Conservation (phyloP, 257 asterid species). For the Echites panduratus region DNA sequence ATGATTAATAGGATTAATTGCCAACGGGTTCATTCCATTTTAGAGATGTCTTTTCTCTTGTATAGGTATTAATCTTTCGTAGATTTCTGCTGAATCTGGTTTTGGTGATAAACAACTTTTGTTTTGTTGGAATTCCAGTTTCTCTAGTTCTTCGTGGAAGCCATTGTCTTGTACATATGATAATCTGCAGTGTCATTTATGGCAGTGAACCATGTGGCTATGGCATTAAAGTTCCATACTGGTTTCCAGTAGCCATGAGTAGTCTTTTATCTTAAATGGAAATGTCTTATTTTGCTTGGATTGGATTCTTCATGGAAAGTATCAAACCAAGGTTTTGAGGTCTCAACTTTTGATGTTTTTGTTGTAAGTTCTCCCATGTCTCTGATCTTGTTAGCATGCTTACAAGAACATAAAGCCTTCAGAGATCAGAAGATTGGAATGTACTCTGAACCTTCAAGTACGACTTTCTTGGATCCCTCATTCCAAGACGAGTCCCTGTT, state of each 20-base stretch:
- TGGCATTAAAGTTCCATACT: neutral
- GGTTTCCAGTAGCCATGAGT: neutral
- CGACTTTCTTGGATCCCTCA: neutral
- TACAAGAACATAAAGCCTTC: neutral
- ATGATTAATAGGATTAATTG: neutral
- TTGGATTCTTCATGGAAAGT: neutral
- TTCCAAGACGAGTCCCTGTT: neutral
- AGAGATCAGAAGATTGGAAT: neutral
- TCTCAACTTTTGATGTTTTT: neutral
- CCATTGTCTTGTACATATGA: neutral
- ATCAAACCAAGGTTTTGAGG: neutral
- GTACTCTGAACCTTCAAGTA: neutral
- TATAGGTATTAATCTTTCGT: neutral
- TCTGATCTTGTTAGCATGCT: neutral
- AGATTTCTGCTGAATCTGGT: neutral
- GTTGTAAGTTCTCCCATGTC: neutral
- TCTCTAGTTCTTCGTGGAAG: neutral
- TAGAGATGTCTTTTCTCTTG: neutral
- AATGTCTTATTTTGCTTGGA: neutral
- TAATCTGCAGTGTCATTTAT: neutral
- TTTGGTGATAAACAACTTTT: neutral
- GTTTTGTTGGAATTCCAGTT: neutral
- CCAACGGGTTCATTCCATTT: neutral
- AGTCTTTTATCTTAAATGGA: neutral
- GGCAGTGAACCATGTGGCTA: neutral